Base-by-base conservation (phyloP, 1,139 yeast species). In the Candida tropicalis region DNA sequence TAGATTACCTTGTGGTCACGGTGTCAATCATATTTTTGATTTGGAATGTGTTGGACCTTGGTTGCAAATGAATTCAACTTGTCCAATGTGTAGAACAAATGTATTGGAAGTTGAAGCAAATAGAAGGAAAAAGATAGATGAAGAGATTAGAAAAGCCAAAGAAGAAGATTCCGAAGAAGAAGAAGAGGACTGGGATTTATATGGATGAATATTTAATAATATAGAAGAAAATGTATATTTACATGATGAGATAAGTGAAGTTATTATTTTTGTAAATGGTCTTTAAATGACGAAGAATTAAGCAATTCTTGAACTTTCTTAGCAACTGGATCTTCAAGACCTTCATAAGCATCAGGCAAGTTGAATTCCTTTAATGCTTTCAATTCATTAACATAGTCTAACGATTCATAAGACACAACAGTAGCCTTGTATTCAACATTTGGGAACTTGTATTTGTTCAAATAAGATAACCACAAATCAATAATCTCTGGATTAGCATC, bases 21-120 rank as follows among this genome's bases (percentile, higher is more conserved):
- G 54, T 31, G 47, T 58, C 29, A 77, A 73, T 38, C 98, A 91
- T 62, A 74, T 75, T 31, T 91, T 87, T 63, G 98, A 91, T 59
- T 69, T 90, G 53, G 97, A 91, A 54, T 91, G 98, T 60, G 82
- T 91, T 33, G 86, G 86, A 0, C 95, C 96, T 0, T 91, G 98
- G 98, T 68, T 91, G 41, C 80, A 81, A 51, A 70, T 82, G 47
- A 85, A 87, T 56, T 73, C 84, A 1, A 89, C 96, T 0, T 91
- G 98, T 59, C 98, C 98, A 0, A 65, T 91, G 58, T 91, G 98
- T 60, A 71, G 98, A 51, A 81, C 78, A 48, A 84, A 89, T 55
- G 79, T 91, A 20, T 62, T 77, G 38, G 74, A 68, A 18, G 62
- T 63, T 4, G 63, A 60, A 25, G 55, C 59, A 40, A 71, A 70